Conservation (phyloP, 1,139 yeast genomes). For the Meyerozyma sp. region DNA sequence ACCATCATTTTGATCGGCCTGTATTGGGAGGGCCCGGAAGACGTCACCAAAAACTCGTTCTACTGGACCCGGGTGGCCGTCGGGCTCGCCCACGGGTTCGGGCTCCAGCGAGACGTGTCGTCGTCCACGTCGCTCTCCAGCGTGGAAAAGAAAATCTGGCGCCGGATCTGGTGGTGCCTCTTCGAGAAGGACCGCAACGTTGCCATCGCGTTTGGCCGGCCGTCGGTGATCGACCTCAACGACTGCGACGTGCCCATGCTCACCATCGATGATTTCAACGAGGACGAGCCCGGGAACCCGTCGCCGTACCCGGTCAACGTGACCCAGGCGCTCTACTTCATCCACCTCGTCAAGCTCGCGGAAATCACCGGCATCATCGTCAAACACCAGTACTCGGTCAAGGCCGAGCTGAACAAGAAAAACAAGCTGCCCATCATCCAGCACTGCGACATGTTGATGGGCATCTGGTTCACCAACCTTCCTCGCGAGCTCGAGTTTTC, state of each 20-base stretch:
- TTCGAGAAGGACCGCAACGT: slow-evolving; percentile 68
- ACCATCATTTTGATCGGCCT: slow-evolving; percentile 61
- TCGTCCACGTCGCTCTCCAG: slow-evolving; percentile 24
- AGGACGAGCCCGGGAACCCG: slow-evolving; percentile 45
- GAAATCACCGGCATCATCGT: slow-evolving; percentile 72
- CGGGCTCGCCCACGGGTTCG: slow-evolving; percentile 74
- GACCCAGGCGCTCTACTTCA: slow-evolving; percentile 51
- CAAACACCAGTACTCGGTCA: slow-evolving; percentile 67
- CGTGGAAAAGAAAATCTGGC: slow-evolving; percentile 54
- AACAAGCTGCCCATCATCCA: slow-evolving; percentile 54
- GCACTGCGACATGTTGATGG: slow-evolving; percentile 77
- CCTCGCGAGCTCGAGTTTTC: slow-evolving; percentile 64
- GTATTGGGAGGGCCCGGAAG: slow-evolving; percentile 79
- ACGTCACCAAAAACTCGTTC: slow-evolving; percentile 65
- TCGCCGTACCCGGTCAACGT: slow-evolving; percentile 44
- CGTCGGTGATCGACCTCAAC: slow-evolving; percentile 61
- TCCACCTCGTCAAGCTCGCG: slow-evolving; percentile 62
- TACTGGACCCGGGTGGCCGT: slow-evolving; percentile 77
- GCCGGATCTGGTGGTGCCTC: slow-evolving; percentile 77
- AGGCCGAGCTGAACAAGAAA: slow-evolving; percentile 52
- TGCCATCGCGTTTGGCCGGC: slow-evolving; percentile 76
- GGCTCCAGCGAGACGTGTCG: slow-evolving; percentile 57
- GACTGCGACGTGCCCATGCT: slow-evolving; percentile 80
- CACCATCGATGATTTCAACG: slow-evolving; percentile 57
- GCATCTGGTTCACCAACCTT: slow-evolving; percentile 68